Evolutionary conservation across 331 rosid species (phyloP), one percentile per base, ranked within the genome.

Genomic region (Acacia concinna): DNA sequence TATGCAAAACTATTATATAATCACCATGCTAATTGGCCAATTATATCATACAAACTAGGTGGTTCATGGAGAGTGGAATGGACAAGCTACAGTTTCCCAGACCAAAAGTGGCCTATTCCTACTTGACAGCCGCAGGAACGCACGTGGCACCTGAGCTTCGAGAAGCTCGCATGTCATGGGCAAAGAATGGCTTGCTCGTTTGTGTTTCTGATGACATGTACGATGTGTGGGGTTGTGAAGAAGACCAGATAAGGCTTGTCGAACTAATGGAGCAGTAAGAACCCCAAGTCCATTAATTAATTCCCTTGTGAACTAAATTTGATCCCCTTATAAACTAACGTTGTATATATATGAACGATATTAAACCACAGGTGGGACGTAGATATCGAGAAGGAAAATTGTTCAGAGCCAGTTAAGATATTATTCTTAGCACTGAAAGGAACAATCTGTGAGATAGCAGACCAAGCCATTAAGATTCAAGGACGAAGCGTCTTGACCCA

Each of bases 131-230:
- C 66, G 95, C 89, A 31, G 97, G 93, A 66, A 84, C 92, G 67
- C 81, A 86, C 57, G 86, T 77, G 62, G 7, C 89, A 46, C 91
- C 92, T 1, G 97, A 93, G 84, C 79, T 87, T 79, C 62, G 86
- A 11, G 96, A 93, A 68, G 94, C 96, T 13, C 97, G 98, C 71
- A 77, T 93, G 76, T 90, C 99, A 18, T 91, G 93, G 96, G 90
- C 98, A 0, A 93, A 95, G 79, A 89, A 84, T 68, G 97, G 91
- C 38, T 86, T 94, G 65, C 95, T 94, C 43, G 79, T 87, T 37
- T 86, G 93, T 49, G 92, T 86, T 78, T 89, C 90, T 41, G 97
- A 93, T 83, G 97, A 95, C 84, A 90, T 95, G 88, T 92, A 84
- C 82, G 99, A 93, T 20, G 71, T 88, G 71, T 90, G 97, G 49